phyloP scores from a whole-genome alignment of 306 rosid genomes.

The Medicago ruthenica region DNA sequence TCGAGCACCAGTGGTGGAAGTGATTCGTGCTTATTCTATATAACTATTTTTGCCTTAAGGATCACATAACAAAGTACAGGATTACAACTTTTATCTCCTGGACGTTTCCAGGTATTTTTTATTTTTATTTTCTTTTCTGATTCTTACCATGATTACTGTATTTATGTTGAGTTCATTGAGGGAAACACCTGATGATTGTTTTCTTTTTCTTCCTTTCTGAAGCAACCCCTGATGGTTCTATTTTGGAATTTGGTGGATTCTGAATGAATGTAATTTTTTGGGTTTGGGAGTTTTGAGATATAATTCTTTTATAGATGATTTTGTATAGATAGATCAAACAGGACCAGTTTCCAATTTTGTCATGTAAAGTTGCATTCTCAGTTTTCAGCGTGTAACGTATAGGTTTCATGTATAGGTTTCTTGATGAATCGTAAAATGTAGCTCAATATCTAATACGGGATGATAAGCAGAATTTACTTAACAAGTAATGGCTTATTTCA shows the following conservation, averaged over 20 bases:
- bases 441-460: too few relatives aligned
- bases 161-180: slow-evolving; percentile 40
- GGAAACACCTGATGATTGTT: slow-evolving; percentile 2
- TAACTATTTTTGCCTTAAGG: slow-evolving; percentile 43
- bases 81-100: slow-evolving; percentile 45
- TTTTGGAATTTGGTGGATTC: slow-evolving; percentile 41
- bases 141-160: slow-evolving; percentile 41
- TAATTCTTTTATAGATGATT: neutral
- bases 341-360: slow-evolving; percentile 8
- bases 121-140: neutral
- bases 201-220: neutral
- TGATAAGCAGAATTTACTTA: too few relatives aligned
- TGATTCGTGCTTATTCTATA: slow-evolving; percentile 86
- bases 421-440: neutral
- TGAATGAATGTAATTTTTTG: slow-evolving; percentile 31
- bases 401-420: neutral
- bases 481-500: too few relatives aligned
- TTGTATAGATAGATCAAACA: slow-evolving; percentile 22
- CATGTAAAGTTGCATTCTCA: slow-evolving; percentile 31
- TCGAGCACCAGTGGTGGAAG: slow-evolving; percentile 88
- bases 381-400: slow-evolving; percentile 19
- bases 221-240: slow-evolving; percentile 30
- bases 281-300: slow-evolving; percentile 10
- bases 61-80: slow-evolving; percentile 45
- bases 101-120: slow-evolving; percentile 42